Conservation (phyloP, 2,329 filamentous ascomycete species). For the Paraphoma sp. region DNA sequence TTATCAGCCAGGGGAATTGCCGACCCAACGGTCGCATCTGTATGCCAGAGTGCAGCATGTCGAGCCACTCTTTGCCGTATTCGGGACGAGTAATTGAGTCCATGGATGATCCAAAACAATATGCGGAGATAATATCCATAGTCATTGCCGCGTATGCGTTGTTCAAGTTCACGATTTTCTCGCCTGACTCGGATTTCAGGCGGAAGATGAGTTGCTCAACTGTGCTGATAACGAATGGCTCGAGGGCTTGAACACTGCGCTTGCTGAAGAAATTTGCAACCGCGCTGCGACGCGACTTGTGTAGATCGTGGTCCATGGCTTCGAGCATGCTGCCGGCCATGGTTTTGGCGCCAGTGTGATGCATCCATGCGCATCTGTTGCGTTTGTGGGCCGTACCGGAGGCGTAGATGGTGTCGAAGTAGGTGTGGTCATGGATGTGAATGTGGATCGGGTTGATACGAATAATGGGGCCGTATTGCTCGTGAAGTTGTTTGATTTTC, state of each 20-base stretch:
- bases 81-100: neutral
- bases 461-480: conserved; percentile 24
- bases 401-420: conserved; percentile 22
- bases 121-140: conserved; percentile 20
- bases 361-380: conserved; percentile 9
- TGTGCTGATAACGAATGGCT: conserved; percentile 19
- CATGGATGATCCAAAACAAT: conserved; percentile 11
- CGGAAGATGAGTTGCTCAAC: conserved; percentile 1
- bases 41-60: conserved; percentile 7
- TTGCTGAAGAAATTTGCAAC: conserved; percentile 35
- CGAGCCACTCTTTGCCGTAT: conserved; percentile 14
- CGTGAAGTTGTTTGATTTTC: conserved; percentile 37
- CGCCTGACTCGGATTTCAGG: neutral
- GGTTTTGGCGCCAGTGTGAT: conserved; percentile 5
- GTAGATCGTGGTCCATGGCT: conserved; percentile 31
- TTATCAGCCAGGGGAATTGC: conserved; percentile 6
- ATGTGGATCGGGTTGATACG: conserved; percentile 22
- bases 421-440: conserved; percentile 23
- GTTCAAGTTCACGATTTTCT: conserved; percentile 6
- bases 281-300: conserved; percentile 24
- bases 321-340: conserved; percentile 11
- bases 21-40: conserved; percentile 8
- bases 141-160: conserved; percentile 16
- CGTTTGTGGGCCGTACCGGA: conserved; percentile 14
- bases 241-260: conserved; percentile 16